Base-by-base conservation (phyloP, 1,139 yeast genomes). In the Zygoascus meyerae region DNA sequence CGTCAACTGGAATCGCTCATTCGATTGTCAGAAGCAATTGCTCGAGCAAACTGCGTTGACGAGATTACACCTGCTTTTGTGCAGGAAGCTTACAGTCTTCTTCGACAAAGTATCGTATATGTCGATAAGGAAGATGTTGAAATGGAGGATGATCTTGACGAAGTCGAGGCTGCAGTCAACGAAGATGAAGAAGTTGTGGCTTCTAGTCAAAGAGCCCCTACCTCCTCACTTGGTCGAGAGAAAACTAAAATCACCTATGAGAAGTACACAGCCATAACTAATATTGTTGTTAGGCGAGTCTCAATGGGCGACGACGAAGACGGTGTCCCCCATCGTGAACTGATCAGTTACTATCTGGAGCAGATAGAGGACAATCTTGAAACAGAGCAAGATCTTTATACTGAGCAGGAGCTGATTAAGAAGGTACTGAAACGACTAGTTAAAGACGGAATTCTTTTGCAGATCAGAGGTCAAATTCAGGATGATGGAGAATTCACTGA, bases 101-200 rank as follows among this genome's bases (percentile, higher is more conserved):
- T 92, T 58, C 81, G 95, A 60, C 95, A 87, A 67, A 86, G 96
- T 39, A 90, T 92, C 52, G 87, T 92, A 55, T 80, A 95, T 55
- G 97, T 92, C 40, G 97, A 92, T 62, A 85, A 85, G 68, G 98
- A 92, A 57, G 98, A 92, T 64, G 77, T 94, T 37, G 95, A 86
- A 51, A 74, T 92, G 46, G 95, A 82, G 10, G 94, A 79, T 12
- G 89, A 78, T 15, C 79, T 71, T 3, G 59, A 50, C 14, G 42
- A 41, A 17, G 49, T 41, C 12, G 55, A 52, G 32, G 53, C 53
- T 10, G 58, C 52, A 3, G 56, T 44, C 11, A 50, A 47, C 28
- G 53, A 37, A 34, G 52, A 35, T 11, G 26, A 21, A 4, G 26
- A 21, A 7, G 26, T 21, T 21, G 38, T 35, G 11, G 26, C n/a